Conservation (phyloP, 371 early-diverging fungal species). For the Mortierella sp. region DNA sequence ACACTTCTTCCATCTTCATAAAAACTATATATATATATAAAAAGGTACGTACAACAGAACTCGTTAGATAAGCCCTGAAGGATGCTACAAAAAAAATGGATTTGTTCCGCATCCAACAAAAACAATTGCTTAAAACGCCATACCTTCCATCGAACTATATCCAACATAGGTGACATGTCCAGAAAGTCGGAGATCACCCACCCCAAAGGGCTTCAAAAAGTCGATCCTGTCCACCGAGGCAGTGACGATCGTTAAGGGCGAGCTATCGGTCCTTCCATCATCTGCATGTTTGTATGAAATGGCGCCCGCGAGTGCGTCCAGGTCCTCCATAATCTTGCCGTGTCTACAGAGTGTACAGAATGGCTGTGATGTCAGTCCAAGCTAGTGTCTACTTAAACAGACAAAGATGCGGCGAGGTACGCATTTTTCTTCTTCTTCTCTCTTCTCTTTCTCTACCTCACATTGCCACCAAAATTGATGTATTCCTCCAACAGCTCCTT, state of each 20-base stretch:
- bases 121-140: background rate
- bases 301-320: conserved; percentile 88
- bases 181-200: conserved; percentile 76
- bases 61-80: too few relatives aligned
- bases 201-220: conserved; percentile 71
- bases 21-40: conserved; percentile 57
- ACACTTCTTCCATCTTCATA: conserved; percentile 74
- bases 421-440: too few relatives aligned
- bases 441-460: conserved; percentile 40
- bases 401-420: too few relatives aligned
- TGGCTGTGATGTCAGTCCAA: too few relatives aligned
- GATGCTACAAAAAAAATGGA: too few relatives aligned
- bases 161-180: conserved; percentile 91
- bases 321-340: conserved; percentile 74
- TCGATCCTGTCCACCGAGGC: conserved; percentile 94
- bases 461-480: conserved; percentile 72
- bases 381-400: too few relatives aligned
- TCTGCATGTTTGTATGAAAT: conserved; percentile 84
- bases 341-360: conserved; percentile 18
- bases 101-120: background rate
- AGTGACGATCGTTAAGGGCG: conserved; percentile 84
- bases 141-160: conserved; percentile 86
- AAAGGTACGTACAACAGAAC: background rate
- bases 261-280: conserved; percentile 65
- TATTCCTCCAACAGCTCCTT: conserved; percentile 84